Evolutionary conservation across 1,139 yeast genomes (phyloP), one percentile per base, ranked within the genome.

Genomic region (Taphrina wiesneri): DNA sequence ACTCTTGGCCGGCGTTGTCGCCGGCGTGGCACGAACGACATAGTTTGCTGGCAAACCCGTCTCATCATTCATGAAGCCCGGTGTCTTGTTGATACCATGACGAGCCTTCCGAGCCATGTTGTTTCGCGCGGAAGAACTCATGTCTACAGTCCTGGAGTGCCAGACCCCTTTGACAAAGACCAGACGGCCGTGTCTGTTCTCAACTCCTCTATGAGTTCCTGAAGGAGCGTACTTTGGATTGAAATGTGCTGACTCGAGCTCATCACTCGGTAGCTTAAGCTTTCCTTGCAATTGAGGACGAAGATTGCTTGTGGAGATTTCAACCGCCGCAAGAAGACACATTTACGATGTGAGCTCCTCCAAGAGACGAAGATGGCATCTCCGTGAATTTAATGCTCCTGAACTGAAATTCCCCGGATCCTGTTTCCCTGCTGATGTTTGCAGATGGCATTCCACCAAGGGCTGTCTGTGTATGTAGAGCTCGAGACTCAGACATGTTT

Each of bases 41-140:
- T 54, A 54, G 19, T 54, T 39, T 11, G 46, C 36, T 25, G 59
- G 59, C 49, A 54, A 32, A 21, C 39, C 49, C 6, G 49, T 13
- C 1, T 39, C 47, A 15, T 54, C 59, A 23, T 36, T 25, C 59
- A 54, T 19, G 36, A 49, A 49, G 34, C 21, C 17, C n/a, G 59
- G 49, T 9, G 46, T 30, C 23, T 25, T 39, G 13, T 19, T 13
- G n/a, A 17, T 6, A 15, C 49, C 32, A 9, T n/a, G 32, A 9
- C 59, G 59, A 41, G 36, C 9, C 36, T 54, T 54, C 34, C 59
- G 59, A 5, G 59, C 59, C 49, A 32, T 30, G 26, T 54, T 54
- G 36, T 54, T 54, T 3, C 59, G 30, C 9, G 59, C 36, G 19
- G 59, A 30, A 17, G 59, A 54, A 25, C 59, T 54, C 59, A 54